phyloP scores from a whole-genome alignment of 176 grass and related monocot species.

The Rhynchospora tenuis region DNA sequence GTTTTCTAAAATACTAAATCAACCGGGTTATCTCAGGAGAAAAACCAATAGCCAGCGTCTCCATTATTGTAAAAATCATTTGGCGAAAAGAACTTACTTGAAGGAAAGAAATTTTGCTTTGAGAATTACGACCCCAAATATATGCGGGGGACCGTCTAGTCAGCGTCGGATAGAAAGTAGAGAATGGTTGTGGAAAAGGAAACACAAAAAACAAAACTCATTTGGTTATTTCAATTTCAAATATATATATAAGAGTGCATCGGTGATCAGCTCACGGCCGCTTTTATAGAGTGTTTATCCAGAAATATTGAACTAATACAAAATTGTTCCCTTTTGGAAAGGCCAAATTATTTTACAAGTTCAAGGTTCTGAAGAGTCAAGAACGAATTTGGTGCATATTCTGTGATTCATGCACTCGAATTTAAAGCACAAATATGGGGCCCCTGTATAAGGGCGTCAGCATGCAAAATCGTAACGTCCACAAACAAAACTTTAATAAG shows the following conservation, averaged over 20 bases:
- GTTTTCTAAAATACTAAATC: no score
- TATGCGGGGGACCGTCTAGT: neutral
- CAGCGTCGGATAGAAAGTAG: neutral
- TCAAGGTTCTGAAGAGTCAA: neutral
- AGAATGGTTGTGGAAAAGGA: neutral
- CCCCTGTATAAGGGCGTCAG: neutral
- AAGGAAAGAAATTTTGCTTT: neutral
- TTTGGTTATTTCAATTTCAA: neutral
- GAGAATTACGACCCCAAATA: neutral
- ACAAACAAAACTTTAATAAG: neutral
- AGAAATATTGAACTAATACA: neutral
- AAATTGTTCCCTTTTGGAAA: conserved; percentile 16
- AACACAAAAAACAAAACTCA: neutral
- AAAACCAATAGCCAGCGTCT: no score
- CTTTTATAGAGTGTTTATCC: neutral
- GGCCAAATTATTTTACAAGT: neutral
- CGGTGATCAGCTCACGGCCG: neutral
- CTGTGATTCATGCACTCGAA: neutral
- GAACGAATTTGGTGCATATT: neutral
- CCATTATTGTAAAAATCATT: neutral
- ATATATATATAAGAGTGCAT: neutral
- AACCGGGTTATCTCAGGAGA: no score
- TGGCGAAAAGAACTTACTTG: neutral
- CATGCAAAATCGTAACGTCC: conserved; percentile 4
- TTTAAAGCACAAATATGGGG: neutral